Base-by-base conservation (phyloP, 176 grass and related monocot species). In the Urochloa ruziziensis region DNA sequence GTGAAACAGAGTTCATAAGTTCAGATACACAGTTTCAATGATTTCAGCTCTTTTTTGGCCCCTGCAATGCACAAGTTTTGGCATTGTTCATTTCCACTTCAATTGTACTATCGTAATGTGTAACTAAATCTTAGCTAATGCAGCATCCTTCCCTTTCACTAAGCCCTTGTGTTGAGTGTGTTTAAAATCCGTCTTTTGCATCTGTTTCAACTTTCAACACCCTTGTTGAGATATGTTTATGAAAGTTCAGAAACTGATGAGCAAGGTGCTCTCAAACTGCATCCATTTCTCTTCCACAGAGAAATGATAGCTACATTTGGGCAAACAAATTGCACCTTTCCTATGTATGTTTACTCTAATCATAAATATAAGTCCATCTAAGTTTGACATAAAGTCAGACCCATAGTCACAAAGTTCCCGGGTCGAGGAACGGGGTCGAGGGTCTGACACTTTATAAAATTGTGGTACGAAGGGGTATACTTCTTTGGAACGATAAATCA, bases 1-100 rank as follows among this genome's bases (percentile, higher is more conserved):
- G 47, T 94, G 65, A 83, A 86, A 74, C 21, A 46, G 85, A 78
- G 47, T 24, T 83, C 65, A 48, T 77, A 85, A 52, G 40, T 62
- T 14, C 60, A 25, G 66, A 79, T 70, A 48, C 60, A 83, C 24
- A 35, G 15, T 64, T 79, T 28, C 60, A 1, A 61, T 18, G 6
- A 34, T 83, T 90, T 40, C 18, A 80, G 59, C 60, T 79, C 56
- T 66, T 46, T 79, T 90, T 73, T 73, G 85, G 48, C 54, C 69
- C 33, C 49, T 67, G 81, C 67, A 84, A 67, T 78, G 68, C 87
- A 37, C 75, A 84, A 73, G 79, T 86, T 58, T 68, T 47, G 67
- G 49, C 37, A 64, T 57, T 7, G 23, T 47, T 77, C n/a, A 32
- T 78, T 59, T 33, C 73, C 24, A 28, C 73, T 74, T 79, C 73